Evolutionary conservation across 1,139 yeast genomes (phyloP).

Genomic region (Yamadazyma taylorii): DNA sequence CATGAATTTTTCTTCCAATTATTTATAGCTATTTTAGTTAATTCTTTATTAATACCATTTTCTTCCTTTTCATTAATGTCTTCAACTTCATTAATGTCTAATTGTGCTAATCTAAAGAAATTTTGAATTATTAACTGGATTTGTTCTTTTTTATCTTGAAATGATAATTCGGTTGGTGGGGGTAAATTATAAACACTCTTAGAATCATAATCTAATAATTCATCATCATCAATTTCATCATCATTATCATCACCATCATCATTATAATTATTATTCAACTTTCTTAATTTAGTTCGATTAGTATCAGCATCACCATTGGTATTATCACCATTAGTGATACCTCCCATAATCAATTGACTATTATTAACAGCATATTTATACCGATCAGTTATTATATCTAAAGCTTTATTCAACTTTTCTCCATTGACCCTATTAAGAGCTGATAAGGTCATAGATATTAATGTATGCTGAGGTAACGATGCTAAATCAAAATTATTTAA

Average conservation of each 20-base stretch:
- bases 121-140: conserved; percentile 52
- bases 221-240: conserved; percentile 40
- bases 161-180: conserved; percentile 50
- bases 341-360: conserved; percentile 3
- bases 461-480: conserved; percentile 61
- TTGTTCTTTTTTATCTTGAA: conserved; percentile 54
- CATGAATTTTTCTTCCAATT: conserved; percentile 75
- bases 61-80: conserved; percentile 16
- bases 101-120: conserved; percentile 49
- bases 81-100: conserved; percentile 21
- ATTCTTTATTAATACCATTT: conserved; percentile 30
- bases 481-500: conserved; percentile 69
- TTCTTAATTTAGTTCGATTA: conserved; percentile 10
- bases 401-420: conserved; percentile 60
- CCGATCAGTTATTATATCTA: conserved; percentile 67
- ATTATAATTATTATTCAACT: conserved; percentile 6
- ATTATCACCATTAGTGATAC: neutral
- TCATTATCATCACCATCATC: conserved; percentile 23
- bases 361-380: conserved; percentile 33
- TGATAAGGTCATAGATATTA: conserved; percentile 63
- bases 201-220: conserved; percentile 35
- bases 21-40: conserved; percentile 55
- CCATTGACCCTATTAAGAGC: conserved; percentile 59
- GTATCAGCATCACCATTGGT: no score
- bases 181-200: conserved; percentile 57